Conservation (phyloP, 495 filamentous ascomycete genomes). For the Extremus antarcticus region DNA sequence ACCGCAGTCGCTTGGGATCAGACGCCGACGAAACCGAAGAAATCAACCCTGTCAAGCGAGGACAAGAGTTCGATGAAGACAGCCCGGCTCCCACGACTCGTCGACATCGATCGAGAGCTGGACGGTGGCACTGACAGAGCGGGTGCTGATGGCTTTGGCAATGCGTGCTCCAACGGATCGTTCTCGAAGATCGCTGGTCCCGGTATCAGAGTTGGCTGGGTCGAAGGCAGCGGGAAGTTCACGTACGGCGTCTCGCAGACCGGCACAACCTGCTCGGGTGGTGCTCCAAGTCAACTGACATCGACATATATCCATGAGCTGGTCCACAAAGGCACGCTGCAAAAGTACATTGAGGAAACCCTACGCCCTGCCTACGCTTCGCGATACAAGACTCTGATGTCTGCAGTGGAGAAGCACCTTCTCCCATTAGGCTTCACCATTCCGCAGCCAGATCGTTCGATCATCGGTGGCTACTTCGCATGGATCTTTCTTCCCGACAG, state of each 20-base stretch:
- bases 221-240: constrained; percentile 58
- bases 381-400: constrained; percentile 44
- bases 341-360: constrained; percentile 31
- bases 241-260: constrained; percentile 54
- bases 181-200: constrained; percentile 81
- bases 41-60: not conserved
- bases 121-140: constrained; percentile 37
- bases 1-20: too few species aligned
- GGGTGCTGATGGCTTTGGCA: constrained; percentile 50
- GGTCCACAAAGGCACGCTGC: constrained; percentile 41
- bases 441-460: constrained; percentile 28
- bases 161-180: constrained; percentile 67
- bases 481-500: constrained; percentile 56
- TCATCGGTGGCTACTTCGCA: constrained; percentile 68
- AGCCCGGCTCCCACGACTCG: constrained; percentile 54
- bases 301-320: constrained; percentile 55
- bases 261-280: constrained; percentile 45
- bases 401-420: constrained; percentile 45
- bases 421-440: constrained; percentile 47
- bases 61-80: constrained; percentile 20
- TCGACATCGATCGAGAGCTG: constrained; percentile 62
- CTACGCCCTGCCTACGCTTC: constrained; percentile 45
- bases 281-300: constrained; percentile 60
- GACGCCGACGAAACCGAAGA: too few species aligned
- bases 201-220: constrained; percentile 72